phyloP scores from a whole-genome alignment of 352 stramenopile genomes.

The Phytophthora vignae region DNA sequence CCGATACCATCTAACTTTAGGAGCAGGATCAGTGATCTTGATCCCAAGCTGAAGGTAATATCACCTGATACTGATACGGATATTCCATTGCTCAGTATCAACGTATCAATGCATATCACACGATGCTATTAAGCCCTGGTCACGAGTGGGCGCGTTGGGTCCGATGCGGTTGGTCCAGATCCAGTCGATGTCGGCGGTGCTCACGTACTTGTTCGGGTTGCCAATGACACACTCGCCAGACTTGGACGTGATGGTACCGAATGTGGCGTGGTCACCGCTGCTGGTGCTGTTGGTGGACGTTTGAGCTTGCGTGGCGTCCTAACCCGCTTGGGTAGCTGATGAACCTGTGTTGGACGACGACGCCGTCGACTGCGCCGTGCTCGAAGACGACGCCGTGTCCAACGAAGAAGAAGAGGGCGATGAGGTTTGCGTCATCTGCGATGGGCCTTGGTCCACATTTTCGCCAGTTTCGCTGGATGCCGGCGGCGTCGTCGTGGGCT shows the following conservation, averaged over 20 bases:
- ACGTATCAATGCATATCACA: no score
- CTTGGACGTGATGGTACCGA: constrained; percentile 23
- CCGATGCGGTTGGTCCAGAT: constrained; percentile 28
- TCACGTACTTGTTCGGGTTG: constrained; percentile 28
- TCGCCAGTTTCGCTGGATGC: not conserved
- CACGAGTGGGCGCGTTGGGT: not conserved
- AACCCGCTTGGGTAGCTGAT: constrained; percentile 14
- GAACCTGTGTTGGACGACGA: constrained; percentile 6
- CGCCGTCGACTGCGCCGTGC: constrained; percentile 8
- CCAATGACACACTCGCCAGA: constrained; percentile 23
- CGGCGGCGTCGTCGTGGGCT: not conserved
- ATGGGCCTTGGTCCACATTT: not conserved
- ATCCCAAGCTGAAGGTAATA: no score
- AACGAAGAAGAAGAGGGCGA: not conserved
- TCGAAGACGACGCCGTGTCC: not conserved
- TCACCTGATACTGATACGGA: no score
- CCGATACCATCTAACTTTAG: no score
- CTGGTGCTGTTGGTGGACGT: constrained; percentile 21
- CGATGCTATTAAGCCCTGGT: no score
- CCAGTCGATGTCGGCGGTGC: constrained; percentile 12
- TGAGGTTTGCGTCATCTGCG: not conserved
- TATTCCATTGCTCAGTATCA: no score
- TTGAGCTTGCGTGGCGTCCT: constrained; percentile 15
- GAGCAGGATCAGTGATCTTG: no score
- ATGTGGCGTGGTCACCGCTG: constrained; percentile 23